phyloP scores from a whole-genome alignment of 1,139 yeast species.

The Zygosaccharomyces sapae region DNA sequence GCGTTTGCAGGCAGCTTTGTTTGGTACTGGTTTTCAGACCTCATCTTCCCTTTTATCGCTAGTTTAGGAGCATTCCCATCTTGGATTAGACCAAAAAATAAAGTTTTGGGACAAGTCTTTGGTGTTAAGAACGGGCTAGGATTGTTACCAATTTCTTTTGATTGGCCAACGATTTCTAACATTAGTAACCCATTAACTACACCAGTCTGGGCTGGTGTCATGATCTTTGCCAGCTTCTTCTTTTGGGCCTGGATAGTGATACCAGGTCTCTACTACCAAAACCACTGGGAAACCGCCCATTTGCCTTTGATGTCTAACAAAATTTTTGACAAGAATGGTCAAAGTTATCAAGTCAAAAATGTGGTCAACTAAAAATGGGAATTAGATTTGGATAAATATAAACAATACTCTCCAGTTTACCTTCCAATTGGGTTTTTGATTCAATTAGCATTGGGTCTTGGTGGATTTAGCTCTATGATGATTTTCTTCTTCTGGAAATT shows the following conservation, averaged over 20 bases:
- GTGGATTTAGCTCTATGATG: background rate
- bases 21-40: constrained; percentile 54
- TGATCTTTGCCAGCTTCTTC: constrained; percentile 43
- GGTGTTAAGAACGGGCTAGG: constrained; percentile 52
- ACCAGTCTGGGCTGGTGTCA: constrained; percentile 53
- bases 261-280: constrained; percentile 47
- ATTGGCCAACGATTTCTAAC: constrained; percentile 40
- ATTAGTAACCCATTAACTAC: constrained; percentile 63
- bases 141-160: constrained; percentile 44
- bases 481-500: background rate
- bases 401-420: constrained; percentile 47
- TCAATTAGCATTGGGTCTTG: background rate
- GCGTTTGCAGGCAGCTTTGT: constrained; percentile 41
- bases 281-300: constrained; percentile 48
- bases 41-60: constrained; percentile 46
- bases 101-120: constrained; percentile 37
- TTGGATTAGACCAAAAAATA: constrained; percentile 31
- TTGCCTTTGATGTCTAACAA: constrained; percentile 46
- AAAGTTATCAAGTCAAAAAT: constrained; percentile 40
- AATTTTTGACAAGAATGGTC: constrained; percentile 37
- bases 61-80: constrained; percentile 37
- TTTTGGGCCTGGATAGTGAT: constrained; percentile 41
- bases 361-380: constrained; percentile 44
- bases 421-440: background rate
- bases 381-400: constrained; percentile 48